Conservation (phyloP, 371 early-diverging fungal species). For the Mortierella sp. region DNA sequence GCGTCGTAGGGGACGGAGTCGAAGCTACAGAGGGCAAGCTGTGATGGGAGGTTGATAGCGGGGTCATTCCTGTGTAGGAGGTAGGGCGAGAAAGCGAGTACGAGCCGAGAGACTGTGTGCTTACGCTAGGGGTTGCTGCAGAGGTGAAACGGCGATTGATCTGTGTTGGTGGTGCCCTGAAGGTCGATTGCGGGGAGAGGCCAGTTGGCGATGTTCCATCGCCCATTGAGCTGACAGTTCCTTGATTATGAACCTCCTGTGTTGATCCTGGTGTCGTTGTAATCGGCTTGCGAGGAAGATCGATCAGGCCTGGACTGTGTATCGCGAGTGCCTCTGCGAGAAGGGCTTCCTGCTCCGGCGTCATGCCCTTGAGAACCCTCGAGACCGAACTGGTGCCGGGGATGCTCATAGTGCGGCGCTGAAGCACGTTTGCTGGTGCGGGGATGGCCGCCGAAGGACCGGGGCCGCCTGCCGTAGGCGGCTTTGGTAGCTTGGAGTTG, state of each 20-base stretch:
- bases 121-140: conserved; percentile 14
- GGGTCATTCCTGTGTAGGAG: conserved; percentile 36
- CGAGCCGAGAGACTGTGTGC: neutral
- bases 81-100: conserved; percentile 28
- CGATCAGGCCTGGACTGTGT: conserved; percentile 50
- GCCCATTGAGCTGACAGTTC: conserved; percentile 12
- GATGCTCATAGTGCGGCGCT: conserved; percentile 32
- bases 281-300: conserved; percentile 21
- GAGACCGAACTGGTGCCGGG: conserved; percentile 26
- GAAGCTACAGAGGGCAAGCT: conserved; percentile 25
- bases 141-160: conserved; percentile 31
- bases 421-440: conserved; percentile 38
- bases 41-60: conserved; percentile 28
- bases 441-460: conserved; percentile 34
- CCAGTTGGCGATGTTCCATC: conserved; percentile 31
- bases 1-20: conserved; percentile 41
- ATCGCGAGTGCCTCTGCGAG: conserved; percentile 51
- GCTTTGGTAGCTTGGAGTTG: conserved; percentile 52
- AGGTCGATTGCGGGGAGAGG: conserved; percentile 19
- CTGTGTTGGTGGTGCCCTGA: conserved; percentile 22
- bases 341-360: conserved; percentile 51
- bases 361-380: conserved; percentile 47
- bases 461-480: conserved; percentile 38
- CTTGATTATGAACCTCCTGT: conserved; percentile 8
- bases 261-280: neutral